phyloP scores from a whole-genome alignment of 148 eudicot genomes.

The Camellia japonica region DNA sequence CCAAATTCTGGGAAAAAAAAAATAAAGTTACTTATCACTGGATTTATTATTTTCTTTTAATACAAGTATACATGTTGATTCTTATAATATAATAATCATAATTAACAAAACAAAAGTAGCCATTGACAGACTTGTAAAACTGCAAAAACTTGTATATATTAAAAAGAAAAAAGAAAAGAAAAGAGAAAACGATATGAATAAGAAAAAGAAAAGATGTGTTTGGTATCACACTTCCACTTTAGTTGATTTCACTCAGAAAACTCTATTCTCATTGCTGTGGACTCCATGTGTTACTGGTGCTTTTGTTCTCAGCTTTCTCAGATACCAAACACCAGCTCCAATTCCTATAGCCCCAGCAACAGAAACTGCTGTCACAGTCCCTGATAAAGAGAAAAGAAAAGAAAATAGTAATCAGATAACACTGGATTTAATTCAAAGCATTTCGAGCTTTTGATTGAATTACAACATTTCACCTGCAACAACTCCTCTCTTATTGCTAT shows the following conservation, averaged over 20 bases:
- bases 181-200: background rate
- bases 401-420: too few relatives aligned
- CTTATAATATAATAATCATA: background rate
- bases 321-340: slow-evolving; percentile 83
- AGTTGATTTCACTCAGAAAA: slow-evolving; percentile 39
- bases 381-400: slow-evolving; percentile 23
- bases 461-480: slow-evolving; percentile 36
- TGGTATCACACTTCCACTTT: slow-evolving; percentile 12
- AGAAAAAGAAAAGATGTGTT: background rate
- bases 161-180: too few relatives aligned
- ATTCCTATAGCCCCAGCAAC: slow-evolving; percentile 76
- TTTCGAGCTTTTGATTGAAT: background rate
- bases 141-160: background rate
- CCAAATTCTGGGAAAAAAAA: too few relatives aligned
- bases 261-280: slow-evolving; percentile 77
- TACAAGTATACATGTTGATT: slow-evolving; percentile 7
- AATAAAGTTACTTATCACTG: too few relatives aligned
- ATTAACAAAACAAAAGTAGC: background rate
- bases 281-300: slow-evolving; percentile 92
- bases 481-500: slow-evolving; percentile 32
- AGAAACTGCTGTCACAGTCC: slow-evolving; percentile 69
- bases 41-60: too few relatives aligned
- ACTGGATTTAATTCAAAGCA: background rate
- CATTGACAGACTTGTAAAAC: slow-evolving; percentile 3
- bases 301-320: slow-evolving; percentile 73